Conservation (phyloP, 2,329 filamentous ascomycete genomes). For the Fusarium paranaense region DNA sequence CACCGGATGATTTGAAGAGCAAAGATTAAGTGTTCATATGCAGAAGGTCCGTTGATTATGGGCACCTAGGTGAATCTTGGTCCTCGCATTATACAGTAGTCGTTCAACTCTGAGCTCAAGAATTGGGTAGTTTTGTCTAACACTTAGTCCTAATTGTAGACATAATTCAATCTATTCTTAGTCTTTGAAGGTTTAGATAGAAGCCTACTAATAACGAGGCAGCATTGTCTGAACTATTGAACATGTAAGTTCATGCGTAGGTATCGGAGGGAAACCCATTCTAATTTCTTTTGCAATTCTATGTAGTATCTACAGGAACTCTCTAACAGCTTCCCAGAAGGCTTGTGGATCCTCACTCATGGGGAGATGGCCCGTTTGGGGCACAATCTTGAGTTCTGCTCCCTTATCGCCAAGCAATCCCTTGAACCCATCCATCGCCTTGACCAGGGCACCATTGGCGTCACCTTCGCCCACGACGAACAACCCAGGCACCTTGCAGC, state of each 20-base stretch:
- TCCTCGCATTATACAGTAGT: not conserved
- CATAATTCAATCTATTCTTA: not conserved
- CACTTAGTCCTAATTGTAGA: not conserved
- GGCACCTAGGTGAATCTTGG: no score
- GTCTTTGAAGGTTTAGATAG: not conserved
- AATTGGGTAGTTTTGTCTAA: no score
- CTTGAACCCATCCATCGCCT: slow-evolving; percentile 83
- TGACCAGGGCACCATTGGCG: slow-evolving; percentile 76
- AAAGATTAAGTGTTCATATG: not conserved
- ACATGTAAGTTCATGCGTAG: not conserved
- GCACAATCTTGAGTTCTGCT: slow-evolving; percentile 72
- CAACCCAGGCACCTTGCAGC: slow-evolving; percentile 68
- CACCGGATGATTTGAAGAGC: not conserved
- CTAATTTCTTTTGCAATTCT: not conserved
- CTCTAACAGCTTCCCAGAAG: slow-evolving; percentile 73
- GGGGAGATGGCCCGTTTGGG: slow-evolving; percentile 81
- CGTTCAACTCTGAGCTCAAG: not conserved
- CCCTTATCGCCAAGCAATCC: slow-evolving; percentile 65
- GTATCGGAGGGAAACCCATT: not conserved
- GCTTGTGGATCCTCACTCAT: slow-evolving; percentile 81
- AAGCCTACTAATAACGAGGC: not conserved
- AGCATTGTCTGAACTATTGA: not conserved
- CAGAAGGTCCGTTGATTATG: not conserved
- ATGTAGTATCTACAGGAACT: slow-evolving; percentile 60
- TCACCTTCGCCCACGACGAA: slow-evolving; percentile 81